Evolutionary conservation across 2,329 filamentous ascomycete species (phyloP), one percentile per base, ranked within the genome.

Genomic region (Penicillium sp.): DNA sequence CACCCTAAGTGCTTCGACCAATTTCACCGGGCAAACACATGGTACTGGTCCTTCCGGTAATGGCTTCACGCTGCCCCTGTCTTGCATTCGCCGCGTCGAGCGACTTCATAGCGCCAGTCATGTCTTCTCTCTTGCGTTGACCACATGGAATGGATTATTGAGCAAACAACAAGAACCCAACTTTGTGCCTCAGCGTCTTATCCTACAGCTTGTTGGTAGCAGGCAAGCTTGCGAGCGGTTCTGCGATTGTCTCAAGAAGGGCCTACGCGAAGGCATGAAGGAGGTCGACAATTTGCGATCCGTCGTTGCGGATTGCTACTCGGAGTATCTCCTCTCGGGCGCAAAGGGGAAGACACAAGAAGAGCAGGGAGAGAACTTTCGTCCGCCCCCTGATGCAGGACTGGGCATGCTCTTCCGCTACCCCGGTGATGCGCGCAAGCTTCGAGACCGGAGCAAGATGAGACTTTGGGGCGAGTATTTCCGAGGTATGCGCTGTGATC

Each of bases 371-470:
- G 57, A 65, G 0, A 64, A 70, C 29, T 58, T 57, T 26, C 69
- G 71, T 49, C 80, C 82, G 49, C 84, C 88, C 13, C 93, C 94
- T n/a, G 93, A 99, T 73, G 94, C 92, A 21, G 94, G 94, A 1
- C 78, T 99, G 33, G 94, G 94, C 33, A 89, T 95, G 82, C 74
- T 95, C 13, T 99, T 96, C 73, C 86, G 88, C 65, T 99, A 99
- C 68, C 94, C 94, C 1, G 94, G 94, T 51, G 95, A 99, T 75
- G 84, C 92, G 34, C 89, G 92, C 68, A 97, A 97, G 74, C 81
- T 97, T 54, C 84, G 94, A 62, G 94, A 99, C 71, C 83, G 91
- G 52, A 95, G 93, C 67, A 99, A 99, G 78, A 97, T 99, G 88
- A 83, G 94, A 42, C 76, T 99, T 38, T 99, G 94, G 94, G 90